These are phyloP conservation scores for Solanum neorickii DNA, from an alignment of 257 asterid genomes.

Conservation along the genomic window DNA sequence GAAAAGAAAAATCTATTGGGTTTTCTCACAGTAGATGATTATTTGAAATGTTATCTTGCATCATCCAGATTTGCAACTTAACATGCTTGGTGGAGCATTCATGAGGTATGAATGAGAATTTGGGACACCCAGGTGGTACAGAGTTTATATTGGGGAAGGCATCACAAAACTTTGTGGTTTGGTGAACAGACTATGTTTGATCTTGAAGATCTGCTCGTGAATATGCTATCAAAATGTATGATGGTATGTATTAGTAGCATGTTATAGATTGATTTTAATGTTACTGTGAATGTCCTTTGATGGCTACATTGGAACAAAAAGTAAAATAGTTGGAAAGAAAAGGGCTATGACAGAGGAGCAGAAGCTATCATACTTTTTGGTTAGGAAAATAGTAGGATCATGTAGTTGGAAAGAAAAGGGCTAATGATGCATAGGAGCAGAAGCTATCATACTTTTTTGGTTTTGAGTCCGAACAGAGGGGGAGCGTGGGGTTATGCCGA, in stretches of 20 bases:
- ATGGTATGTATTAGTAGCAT: background rate
- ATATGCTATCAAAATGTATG: background rate
- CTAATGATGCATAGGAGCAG: background rate
- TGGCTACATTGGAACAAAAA: background rate
- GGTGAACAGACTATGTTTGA: background rate
- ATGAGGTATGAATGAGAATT: background rate
- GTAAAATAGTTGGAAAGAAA: background rate
- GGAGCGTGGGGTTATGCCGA: background rate
- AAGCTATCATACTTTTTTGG: background rate
- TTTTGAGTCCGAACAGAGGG: background rate
- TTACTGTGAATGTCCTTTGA: background rate
- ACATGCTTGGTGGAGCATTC: background rate
- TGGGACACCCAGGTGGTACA: background rate
- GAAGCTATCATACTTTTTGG: background rate
- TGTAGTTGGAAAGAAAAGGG: background rate
- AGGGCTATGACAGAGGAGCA: background rate
- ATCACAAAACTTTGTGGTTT: background rate
- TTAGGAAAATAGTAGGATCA: background rate
- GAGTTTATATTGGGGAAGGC: background rate
- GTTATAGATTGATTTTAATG: background rate
- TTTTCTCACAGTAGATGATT: background rate
- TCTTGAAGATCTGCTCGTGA: background rate
- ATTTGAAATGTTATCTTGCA: background rate
- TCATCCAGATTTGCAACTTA: background rate
- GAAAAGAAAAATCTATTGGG: background rate